Evolutionary conservation across 2,329 filamentous ascomycete species (phyloP).

Genomic region (Furcasterigmium sp.): DNA sequence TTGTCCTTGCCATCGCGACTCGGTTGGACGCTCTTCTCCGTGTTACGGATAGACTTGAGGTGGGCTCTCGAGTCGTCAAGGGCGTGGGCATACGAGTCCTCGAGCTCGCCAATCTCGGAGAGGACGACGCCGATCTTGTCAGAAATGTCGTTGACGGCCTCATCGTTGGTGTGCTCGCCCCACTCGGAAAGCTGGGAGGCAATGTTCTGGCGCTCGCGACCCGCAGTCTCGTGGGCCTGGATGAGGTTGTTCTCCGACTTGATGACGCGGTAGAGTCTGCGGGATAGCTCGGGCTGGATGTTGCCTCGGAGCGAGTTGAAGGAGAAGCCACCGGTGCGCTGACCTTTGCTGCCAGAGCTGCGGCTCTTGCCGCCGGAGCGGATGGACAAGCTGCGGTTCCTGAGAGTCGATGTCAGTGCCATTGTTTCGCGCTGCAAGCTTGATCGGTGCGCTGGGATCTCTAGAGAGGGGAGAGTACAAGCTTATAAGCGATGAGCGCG

Average conservation of each 20-base stretch:
- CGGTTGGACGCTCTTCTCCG: conserved; percentile 91
- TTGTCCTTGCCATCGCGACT: conserved; percentile 82
- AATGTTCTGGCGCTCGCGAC: conserved; percentile 76
- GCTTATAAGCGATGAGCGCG: not conserved
- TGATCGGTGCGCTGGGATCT: not conserved
- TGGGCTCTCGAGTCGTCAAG: conserved; percentile 78
- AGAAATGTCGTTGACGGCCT: conserved; percentile 80
- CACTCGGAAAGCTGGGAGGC: conserved; percentile 91
- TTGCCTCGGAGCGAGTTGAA: conserved; percentile 82
- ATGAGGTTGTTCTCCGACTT: conserved; percentile 93
- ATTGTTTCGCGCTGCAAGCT: not conserved
- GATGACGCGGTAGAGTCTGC: conserved; percentile 85
- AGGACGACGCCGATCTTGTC: conserved; percentile 95
- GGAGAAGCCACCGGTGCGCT: conserved; percentile 53
- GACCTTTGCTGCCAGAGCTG: conserved; percentile 29
- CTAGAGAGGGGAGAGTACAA: not conserved
- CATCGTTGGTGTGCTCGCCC: conserved; percentile 88
- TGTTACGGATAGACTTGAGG: conserved; percentile 91
- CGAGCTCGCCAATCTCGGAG: conserved; percentile 89
- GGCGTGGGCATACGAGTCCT: conserved; percentile 80
- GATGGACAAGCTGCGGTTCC: conserved; percentile 71
- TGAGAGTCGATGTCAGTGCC: conserved; percentile 21
- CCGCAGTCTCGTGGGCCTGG: conserved; percentile 75
- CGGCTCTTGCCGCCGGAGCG: conserved; percentile 55
- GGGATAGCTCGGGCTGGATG: conserved; percentile 81